phyloP scores from a whole-genome alignment of 371 early-diverging fungal genomes.

The Mucor plumbeus region DNA sequence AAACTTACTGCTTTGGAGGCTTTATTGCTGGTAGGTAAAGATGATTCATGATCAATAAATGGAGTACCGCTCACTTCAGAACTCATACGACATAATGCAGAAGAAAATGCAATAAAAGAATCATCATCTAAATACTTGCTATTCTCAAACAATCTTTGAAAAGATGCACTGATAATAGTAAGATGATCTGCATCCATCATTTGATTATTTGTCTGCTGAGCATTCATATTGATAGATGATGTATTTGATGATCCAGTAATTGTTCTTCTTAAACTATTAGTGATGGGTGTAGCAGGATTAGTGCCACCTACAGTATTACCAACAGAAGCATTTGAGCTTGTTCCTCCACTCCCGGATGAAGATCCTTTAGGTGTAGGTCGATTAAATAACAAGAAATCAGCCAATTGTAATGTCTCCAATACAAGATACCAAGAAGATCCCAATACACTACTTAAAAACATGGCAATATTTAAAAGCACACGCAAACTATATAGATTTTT shows the following conservation, averaged over 20 bases:
- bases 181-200: constrained; percentile 59
- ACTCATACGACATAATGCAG: constrained; percentile 73
- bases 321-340: not conserved
- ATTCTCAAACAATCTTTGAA: constrained; percentile 79
- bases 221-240: not conserved
- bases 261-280: constrained; percentile 35
- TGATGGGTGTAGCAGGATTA: not conserved
- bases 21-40: constrained; percentile 31
- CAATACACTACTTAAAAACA: constrained; percentile 75
- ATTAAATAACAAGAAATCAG: constrained; percentile 64
- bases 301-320: not conserved
- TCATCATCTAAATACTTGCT: constrained; percentile 65
- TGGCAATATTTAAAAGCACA: constrained; percentile 74
- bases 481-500: constrained; percentile 82
- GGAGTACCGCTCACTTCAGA: constrained; percentile 63
- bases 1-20: constrained; percentile 45
- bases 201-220: constrained; percentile 26
- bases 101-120: constrained; percentile 71
- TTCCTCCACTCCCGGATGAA: constrained; percentile 14
- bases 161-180: constrained; percentile 55
- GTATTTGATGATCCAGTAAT: constrained; percentile 25
- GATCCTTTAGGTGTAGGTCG: constrained; percentile 50
- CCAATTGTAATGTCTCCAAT: constrained; percentile 87
- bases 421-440: constrained; percentile 88
- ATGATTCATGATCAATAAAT: constrained; percentile 39